A percentile compares a stretch with the other conserved stretches of the same genome.
phyloP scores from a whole-genome alignment of 73 alveolate genomes.

The Paramecium pentaurelia region DNA sequence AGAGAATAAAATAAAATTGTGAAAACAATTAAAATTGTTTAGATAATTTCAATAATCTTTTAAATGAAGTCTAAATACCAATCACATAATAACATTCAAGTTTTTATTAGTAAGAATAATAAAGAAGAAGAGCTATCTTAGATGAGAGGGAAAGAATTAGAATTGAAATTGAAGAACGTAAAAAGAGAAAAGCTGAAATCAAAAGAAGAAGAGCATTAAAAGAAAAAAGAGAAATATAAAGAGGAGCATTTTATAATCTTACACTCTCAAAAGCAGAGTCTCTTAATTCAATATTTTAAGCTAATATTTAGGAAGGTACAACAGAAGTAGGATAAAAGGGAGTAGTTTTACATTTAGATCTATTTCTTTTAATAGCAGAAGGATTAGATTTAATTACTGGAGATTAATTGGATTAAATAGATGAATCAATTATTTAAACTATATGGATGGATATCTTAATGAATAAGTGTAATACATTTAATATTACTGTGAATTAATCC shows the following conservation, averaged over 20 bases:
- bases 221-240: slow-evolving; percentile 69
- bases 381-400: background rate
- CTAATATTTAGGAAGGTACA: background rate
- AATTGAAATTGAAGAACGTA: slow-evolving; percentile 71
- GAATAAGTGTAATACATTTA: background rate
- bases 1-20: slow-evolving; percentile 61
- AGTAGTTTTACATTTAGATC: background rate
- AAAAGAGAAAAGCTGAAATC: slow-evolving; percentile 71
- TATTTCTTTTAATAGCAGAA: background rate
- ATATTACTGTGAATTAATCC: background rate
- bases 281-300: background rate
- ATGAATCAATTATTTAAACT: slow-evolving; percentile 1
- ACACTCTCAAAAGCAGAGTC: slow-evolving; percentile 47
- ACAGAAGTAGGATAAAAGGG: slow-evolving; percentile 25
- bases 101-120: slow-evolving; percentile 63
- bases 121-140: slow-evolving; percentile 66
- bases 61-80: slow-evolving; percentile 61
- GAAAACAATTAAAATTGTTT: slow-evolving; percentile 62
- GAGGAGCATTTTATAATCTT: slow-evolving; percentile 26
- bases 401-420: slow-evolving; percentile 11
- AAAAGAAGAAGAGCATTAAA: slow-evolving; percentile 63
- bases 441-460: slow-evolving; percentile 33
- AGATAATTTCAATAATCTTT: slow-evolving; percentile 57
- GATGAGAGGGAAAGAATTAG: slow-evolving; percentile 66
- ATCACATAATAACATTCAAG: slow-evolving; percentile 60